Evolutionary conservation across 148 eudicot species (phyloP).

Genomic region (Chenopodium quinoa): DNA sequence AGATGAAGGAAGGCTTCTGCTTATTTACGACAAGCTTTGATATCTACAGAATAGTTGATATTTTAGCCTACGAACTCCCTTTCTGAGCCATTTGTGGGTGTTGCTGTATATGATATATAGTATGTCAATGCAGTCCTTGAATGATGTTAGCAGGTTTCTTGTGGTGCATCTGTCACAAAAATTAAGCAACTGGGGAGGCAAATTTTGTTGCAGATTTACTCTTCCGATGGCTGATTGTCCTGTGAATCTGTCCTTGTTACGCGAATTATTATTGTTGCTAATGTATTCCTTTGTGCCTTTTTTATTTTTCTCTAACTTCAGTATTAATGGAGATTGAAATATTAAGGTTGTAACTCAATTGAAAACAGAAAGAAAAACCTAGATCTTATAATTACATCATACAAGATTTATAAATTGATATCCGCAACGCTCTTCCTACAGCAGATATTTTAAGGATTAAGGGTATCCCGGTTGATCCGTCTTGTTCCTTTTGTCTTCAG

Average conservation of each 20-base stretch:
- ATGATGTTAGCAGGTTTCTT: not conserved
- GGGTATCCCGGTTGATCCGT: no score
- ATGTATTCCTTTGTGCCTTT: no score
- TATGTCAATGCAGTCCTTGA: not conserved
- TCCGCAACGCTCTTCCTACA: not conserved
- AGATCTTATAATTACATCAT: not conserved
- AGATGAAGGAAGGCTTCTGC: conserved; percentile 69
- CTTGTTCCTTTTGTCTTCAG: no score
- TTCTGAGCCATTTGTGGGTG: not conserved
- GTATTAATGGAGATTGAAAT: no score
- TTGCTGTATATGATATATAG: not conserved
- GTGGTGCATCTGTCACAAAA: not conserved
- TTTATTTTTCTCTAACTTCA: no score
- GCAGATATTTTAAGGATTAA: no score
- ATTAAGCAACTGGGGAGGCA: not conserved
- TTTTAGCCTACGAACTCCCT: not conserved
- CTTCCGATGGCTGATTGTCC: no score
- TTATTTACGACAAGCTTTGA: conserved; percentile 36
- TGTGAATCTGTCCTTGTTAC: no score
- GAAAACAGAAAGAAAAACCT: not conserved
- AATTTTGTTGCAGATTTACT: no score
- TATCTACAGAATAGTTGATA: conserved; percentile 26
- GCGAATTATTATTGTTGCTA: no score
- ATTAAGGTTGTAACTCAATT: not conserved
- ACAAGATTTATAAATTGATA: not conserved